Evolutionary conservation across 139 green algal genomes (phyloP).

Genomic region (Chlamydomonas sp.): DNA sequence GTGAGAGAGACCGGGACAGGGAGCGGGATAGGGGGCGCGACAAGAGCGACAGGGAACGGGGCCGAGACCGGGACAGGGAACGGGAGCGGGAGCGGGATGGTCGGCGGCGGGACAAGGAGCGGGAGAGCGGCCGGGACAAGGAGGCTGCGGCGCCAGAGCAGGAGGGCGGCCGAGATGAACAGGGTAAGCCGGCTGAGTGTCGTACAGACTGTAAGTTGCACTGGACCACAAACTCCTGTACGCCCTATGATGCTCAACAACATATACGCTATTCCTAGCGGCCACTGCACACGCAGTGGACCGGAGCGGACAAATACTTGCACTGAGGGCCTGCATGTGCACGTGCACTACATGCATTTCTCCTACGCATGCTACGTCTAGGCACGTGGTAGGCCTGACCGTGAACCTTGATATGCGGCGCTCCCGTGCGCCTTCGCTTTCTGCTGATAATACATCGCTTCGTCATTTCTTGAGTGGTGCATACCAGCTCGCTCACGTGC

Average conservation of each 20-base stretch:
- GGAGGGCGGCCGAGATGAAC: not conserved
- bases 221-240: not conserved
- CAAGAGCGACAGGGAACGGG: not conserved
- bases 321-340: constrained; percentile 10
- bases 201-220: not conserved
- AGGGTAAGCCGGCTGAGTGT: not conserved
- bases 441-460: too few species aligned
- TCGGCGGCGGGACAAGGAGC: not conserved
- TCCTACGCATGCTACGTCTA: not conserved
- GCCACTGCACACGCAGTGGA: not conserved
- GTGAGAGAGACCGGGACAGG: not conserved
- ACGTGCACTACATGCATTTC: not conserved
- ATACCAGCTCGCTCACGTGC: too few species aligned
- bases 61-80: constrained; percentile 23
- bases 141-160: not conserved
- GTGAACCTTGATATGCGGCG: too few species aligned
- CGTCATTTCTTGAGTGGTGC: too few species aligned
- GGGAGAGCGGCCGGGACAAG: not conserved
- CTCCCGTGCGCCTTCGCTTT: too few species aligned
- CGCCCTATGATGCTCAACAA: constrained; percentile 21
- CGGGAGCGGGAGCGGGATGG: not conserved
- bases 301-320: constrained; percentile 19
- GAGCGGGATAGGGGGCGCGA: not conserved
- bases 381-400: too few species aligned
- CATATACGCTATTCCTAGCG: constrained; percentile 51